Conservation (phyloP, 495 filamentous ascomycete species). For the Penicillium macrosclerotiorum region DNA sequence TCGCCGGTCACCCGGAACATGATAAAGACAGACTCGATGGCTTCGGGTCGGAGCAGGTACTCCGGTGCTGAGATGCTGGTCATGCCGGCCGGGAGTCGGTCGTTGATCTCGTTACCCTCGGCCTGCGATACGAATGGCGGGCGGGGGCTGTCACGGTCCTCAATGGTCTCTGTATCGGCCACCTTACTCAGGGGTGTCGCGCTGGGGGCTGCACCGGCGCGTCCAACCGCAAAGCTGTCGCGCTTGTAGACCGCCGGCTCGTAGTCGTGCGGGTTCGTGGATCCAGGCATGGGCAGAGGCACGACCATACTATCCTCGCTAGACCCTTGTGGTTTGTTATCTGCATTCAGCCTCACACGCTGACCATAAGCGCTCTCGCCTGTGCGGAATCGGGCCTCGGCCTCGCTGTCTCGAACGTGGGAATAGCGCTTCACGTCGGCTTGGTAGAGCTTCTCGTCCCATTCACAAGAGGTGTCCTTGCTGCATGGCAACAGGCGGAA, state of each 20-base stretch:
- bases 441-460: slow-evolving; percentile 68
- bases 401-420: slow-evolving; percentile 49
- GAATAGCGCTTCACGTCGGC: slow-evolving; percentile 28
- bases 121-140: slow-evolving; percentile 12
- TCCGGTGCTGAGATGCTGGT: slow-evolving; percentile 52
- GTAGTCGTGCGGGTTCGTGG: slow-evolving; percentile 24
- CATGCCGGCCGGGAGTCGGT: slow-evolving; percentile 67
- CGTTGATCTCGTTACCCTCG: slow-evolving; percentile 29
- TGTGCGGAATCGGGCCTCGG: slow-evolving; percentile 27
- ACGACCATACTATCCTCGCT: slow-evolving; percentile 5
- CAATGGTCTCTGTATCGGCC: neutral
- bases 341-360: slow-evolving; percentile 20
- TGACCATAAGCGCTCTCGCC: slow-evolving; percentile 26
- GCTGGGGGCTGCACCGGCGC: neutral
- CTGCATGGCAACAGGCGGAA: slow-evolving; percentile 66
- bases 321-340: slow-evolving; percentile 4
- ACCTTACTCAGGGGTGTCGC: neutral
- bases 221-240: slow-evolving; percentile 10
- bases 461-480: slow-evolving; percentile 64
- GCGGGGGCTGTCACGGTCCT: slow-evolving; percentile 22
- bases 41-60: slow-evolving; percentile 89
- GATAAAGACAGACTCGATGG: slow-evolving; percentile 93
- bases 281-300: slow-evolving; percentile 28
- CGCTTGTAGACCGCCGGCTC: slow-evolving; percentile 20
- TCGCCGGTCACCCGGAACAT: slow-evolving; percentile 92